A percentile compares a stretch with the other conserved stretches of the same genome.
Conservation (phyloP, 2,329 filamentous ascomycete genomes). For the Fusarium coffeatum region DNA sequence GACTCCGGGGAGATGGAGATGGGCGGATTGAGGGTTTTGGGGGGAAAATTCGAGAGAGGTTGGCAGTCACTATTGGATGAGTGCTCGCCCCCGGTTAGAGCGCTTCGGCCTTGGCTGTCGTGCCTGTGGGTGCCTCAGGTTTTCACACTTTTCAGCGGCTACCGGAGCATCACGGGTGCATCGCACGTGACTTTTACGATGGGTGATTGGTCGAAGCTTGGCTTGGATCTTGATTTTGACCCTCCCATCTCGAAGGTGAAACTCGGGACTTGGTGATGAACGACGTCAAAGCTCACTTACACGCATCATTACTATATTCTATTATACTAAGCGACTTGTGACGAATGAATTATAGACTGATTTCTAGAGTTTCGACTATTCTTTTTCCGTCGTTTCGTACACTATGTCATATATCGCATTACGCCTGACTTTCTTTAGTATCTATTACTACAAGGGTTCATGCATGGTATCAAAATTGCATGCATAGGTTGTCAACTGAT, state of each 20-base stretch:
- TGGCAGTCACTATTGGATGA: slow-evolving; percentile 28
- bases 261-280: not conserved
- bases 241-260: not conserved
- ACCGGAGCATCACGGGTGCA: slow-evolving; percentile 32
- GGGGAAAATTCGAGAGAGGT: slow-evolving; percentile 58
- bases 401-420: not conserved
- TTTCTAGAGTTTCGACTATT: not conserved
- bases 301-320: not conserved
- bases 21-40: slow-evolving; percentile 46
- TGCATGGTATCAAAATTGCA: not conserved
- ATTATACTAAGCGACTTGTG: not conserved
- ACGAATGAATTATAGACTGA: not conserved
- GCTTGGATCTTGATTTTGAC: slow-evolving; percentile 6
- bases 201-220: slow-evolving; percentile 15
- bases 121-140: slow-evolving; percentile 33
- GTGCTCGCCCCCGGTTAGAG: slow-evolving; percentile 43
- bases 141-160: not conserved
- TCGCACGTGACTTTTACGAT: slow-evolving; percentile 4
- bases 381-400: not conserved
- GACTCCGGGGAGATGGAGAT: slow-evolving; percentile 48
- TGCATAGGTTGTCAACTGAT: not conserved
- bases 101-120: slow-evolving; percentile 39
- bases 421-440: not conserved
- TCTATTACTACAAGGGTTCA: not conserved
- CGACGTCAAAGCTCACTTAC: slow-evolving; percentile 13